Base-by-base conservation (phyloP, 371 early-diverging fungal species). In the Lichtheimia ramosa region DNA sequence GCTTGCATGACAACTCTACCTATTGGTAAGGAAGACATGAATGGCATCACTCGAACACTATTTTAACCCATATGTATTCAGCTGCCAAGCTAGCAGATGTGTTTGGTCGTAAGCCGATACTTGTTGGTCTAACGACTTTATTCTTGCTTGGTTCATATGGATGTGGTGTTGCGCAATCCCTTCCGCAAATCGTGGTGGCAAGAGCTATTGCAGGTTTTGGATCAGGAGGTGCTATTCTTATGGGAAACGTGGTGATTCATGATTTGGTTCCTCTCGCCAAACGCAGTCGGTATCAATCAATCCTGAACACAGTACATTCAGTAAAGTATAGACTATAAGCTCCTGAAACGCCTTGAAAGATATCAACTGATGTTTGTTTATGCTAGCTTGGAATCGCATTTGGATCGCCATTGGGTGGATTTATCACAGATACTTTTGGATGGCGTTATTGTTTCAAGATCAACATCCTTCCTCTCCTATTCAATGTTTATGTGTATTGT, bases 141-240 rank as follows among this genome's bases (percentile, higher is more conserved):
- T 58, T 58, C 13, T 42, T 58, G 13, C 14, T 58, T 40, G 59
- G 59, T 3, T 83, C 84, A 5, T 61, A 73, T 4, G 59, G 81
- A 48, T 83, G 86, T 34, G 89, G 86, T 49, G 72, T 81, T 53
- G 78, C 87, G 0, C 71, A 55, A 15, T 73, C 66, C n/a, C 68
- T 88, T 75, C 82, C 79, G 55, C 66, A 82, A 71, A 76, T 96
- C 18, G 92, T 94, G 28, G 64, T 84, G 16, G 87, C 84, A 12
- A 81, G 95, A 43, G 90, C 87, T 2, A 59, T 91, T 28, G 83
- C 91, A 5, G 93, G 93, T 13, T 64, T 89, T 39, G 95, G 97
- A 28, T 93, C 92, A 3, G 92, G 91, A 24, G 75, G 79, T 2
- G 65, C 93, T 16, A 25, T 25, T 4, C 18, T 55, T 12, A 25